Conservation (phyloP, 2,329 filamentous ascomycete genomes). For the Akanthomyces dipterigenus region DNA sequence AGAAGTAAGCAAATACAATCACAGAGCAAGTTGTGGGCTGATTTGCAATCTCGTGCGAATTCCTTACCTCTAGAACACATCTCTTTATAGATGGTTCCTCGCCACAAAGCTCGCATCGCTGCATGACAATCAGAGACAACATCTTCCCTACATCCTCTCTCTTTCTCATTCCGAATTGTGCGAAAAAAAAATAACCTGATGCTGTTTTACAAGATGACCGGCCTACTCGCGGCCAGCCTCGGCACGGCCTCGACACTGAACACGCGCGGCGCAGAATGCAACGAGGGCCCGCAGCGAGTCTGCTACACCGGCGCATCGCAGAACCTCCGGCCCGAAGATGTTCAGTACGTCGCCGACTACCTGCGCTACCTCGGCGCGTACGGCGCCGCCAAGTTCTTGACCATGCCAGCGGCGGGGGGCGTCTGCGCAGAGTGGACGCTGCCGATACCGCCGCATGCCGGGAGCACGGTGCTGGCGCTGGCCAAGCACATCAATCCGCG, state of each 20-base stretch:
- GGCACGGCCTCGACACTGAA: neutral
- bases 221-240: neutral
- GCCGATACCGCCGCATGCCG: conserved; percentile 6
- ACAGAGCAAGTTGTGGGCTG: no score
- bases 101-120: no score
- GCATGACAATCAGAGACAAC: no score
- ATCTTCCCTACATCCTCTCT: no score
- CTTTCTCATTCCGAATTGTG: no score
- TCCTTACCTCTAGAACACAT: no score
- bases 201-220: neutral
- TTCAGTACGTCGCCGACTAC: conserved; percentile 16
- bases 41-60: no score
- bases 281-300: neutral
- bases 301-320: neutral
- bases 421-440: conserved; percentile 21
- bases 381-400: conserved; percentile 12
- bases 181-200: no score
- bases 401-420: conserved; percentile 14
- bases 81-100: no score
- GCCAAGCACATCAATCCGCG: conserved; percentile 20
- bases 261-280: neutral
- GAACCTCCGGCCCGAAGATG: conserved; percentile 7
- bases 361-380: conserved; percentile 14
- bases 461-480: conserved; percentile 16
- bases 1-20: no score